A percentile compares a stretch with the other conserved stretches of the same genome.
These are phyloP conservation scores for Haplosporangium sp. DNA, from an alignment of 371 early-diverging fungal genomes.

Conservation along the genomic window DNA sequence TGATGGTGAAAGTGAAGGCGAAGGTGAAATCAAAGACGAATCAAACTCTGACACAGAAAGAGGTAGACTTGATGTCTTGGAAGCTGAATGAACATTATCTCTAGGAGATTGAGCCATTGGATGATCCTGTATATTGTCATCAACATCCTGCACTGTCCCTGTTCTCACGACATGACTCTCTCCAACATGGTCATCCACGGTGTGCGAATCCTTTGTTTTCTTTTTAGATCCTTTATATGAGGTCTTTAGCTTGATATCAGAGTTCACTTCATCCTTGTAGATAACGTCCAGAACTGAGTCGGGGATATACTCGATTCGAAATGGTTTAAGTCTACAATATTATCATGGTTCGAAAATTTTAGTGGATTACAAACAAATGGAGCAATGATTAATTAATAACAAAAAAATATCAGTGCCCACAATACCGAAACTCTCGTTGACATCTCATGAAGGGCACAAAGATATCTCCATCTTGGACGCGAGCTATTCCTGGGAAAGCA, in stretches of 20 bases:
- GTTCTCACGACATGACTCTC: neutral
- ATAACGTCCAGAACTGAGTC: slow-evolving; percentile 15
- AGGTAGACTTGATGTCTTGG: neutral
- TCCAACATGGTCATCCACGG: neutral
- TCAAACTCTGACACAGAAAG: neutral
- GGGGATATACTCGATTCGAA: slow-evolving; percentile 16
- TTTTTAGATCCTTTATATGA: neutral
- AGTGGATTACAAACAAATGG: neutral
- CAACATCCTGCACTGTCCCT: neutral
- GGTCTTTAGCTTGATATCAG: neutral
- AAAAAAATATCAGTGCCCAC: neutral
- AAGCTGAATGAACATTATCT: neutral
- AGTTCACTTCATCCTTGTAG: slow-evolving; percentile 4
- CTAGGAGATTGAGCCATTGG: neutral
- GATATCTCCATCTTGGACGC: slow-evolving; percentile 26
- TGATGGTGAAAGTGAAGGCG: neutral
- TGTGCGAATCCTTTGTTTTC: neutral
- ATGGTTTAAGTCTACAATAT: slow-evolving; percentile 9
- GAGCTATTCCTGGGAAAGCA: slow-evolving; percentile 25
- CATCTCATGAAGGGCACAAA: slow-evolving; percentile 29
- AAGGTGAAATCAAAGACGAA: neutral
- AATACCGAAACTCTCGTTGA: slow-evolving; percentile 25
- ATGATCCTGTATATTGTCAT: neutral
- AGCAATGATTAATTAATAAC: neutral
- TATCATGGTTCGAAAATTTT: neutral